A percentile compares a stretch with the other conserved stretches of the same genome.
phyloP scores from a whole-genome alignment of 345 rosid species.

The Boechera stricta region DNA sequence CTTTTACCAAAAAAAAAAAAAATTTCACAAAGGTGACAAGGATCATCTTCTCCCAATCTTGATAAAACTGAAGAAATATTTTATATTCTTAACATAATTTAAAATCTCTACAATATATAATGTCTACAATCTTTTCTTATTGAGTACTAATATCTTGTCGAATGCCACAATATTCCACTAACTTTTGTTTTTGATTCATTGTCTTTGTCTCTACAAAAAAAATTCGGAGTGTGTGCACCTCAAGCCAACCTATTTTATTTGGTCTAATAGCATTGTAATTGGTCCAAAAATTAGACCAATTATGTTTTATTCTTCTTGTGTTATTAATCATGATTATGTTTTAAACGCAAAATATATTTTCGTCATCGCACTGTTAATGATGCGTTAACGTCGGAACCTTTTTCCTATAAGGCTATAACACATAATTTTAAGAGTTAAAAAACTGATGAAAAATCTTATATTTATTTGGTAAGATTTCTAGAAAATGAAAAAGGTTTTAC shows the following conservation, averaged over 20 bases:
- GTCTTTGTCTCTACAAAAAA: neutral
- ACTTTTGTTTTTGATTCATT: slow-evolving; percentile 11
- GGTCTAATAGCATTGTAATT: neutral
- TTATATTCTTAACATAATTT: neutral
- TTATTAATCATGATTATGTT: neutral
- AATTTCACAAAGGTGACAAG: slow-evolving; percentile 1
- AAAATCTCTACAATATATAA: neutral
- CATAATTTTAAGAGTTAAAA: neutral
- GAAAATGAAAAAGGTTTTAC: neutral
- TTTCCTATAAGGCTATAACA: neutral
- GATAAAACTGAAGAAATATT: slow-evolving; percentile 1
- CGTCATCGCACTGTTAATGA: neutral
- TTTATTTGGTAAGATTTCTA: neutral
- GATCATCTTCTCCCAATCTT: neutral
- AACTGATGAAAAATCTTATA: neutral
- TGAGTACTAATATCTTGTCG: neutral
- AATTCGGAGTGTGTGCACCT: neutral
- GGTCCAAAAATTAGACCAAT: neutral
- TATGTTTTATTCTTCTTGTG: neutral
- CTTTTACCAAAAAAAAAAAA: neutral
- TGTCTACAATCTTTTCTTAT: too few species aligned
- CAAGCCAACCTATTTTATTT: neutral
- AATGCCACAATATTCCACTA: neutral
- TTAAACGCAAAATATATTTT: too few species aligned
- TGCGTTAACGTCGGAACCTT: neutral